A percentile compares a stretch with the other conserved stretches of the same genome.
phyloP scores from a whole-genome alignment of 2,329 filamentous ascomycete species.

The Colletotrichum cordylinicola region DNA sequence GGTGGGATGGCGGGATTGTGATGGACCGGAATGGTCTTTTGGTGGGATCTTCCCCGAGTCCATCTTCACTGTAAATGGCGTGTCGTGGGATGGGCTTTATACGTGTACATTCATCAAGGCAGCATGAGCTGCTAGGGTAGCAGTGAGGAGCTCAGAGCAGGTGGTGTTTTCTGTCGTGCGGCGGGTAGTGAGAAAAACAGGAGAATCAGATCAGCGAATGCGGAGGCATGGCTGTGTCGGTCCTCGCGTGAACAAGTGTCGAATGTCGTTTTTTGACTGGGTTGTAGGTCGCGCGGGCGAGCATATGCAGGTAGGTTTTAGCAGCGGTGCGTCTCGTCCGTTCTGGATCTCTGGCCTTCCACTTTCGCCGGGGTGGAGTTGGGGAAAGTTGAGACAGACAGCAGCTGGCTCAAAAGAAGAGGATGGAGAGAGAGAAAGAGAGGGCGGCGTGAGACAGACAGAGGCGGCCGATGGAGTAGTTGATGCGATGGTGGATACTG shows the following conservation, averaged over 20 bases:
- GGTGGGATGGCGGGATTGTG: background rate
- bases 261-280: background rate
- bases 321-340: conserved; percentile 1
- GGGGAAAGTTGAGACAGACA: conserved; percentile 2
- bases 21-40: conserved; percentile 9
- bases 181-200: background rate
- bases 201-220: conserved; percentile 13
- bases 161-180: conserved; percentile 4
- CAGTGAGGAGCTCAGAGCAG: background rate
- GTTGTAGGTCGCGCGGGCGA: conserved; percentile 4
- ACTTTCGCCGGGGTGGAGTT: conserved; percentile 6
- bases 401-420: background rate
- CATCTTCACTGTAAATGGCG: conserved; percentile 9
- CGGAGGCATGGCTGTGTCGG: conserved; percentile 18
- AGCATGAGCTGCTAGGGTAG: conserved; percentile 1
- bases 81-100: conserved; percentile 9
- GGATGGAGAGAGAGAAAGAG: background rate
- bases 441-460: background rate
- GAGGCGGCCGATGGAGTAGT: background rate
- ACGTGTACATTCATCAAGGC: conserved; percentile 5
- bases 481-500: conserved; percentile 6
- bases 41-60: background rate
- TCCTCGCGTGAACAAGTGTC: conserved; percentile 1
- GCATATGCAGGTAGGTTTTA: conserved; percentile 14
- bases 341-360: conserved; percentile 4